Percentiles rank a stretch among this genome's conserved stretches.
These are phyloP conservation scores for Deakozyma indianensis DNA, from an alignment of 805 yeast species.

Conservation along the genomic window DNA sequence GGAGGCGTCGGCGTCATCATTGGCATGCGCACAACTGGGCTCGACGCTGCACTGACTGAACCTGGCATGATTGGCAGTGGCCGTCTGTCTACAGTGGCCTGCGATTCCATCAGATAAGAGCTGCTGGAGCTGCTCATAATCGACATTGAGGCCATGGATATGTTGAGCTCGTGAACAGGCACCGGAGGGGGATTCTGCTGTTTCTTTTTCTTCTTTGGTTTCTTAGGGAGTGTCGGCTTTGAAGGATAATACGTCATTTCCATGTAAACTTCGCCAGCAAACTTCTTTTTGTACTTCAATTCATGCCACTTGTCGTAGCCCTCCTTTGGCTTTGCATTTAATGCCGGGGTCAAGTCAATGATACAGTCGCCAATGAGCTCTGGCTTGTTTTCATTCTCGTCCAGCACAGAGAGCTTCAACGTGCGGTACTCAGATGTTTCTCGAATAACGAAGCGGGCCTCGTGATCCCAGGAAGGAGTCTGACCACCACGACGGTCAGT, in stretches of 20 bases:
- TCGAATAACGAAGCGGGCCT: conserved; percentile 19
- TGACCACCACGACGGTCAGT: conserved; percentile 84
- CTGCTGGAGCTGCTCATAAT: not conserved
- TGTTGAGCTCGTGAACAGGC: not conserved
- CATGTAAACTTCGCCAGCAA: conserved; percentile 78
- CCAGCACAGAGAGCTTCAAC: conserved; percentile 61
- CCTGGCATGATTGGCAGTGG: not conserved
- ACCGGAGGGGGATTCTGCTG: conserved; percentile 2
- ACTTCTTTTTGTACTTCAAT: conserved; percentile 47
- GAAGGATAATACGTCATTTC: conserved; percentile 86
- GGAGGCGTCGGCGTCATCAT: not conserved
- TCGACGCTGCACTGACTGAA: not conserved
- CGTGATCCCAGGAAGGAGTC: conserved; percentile 63
- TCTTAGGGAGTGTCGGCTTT: conserved; percentile 10
- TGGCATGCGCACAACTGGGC: not conserved
- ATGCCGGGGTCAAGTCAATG: conserved; percentile 62
- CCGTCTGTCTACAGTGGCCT: not conserved
- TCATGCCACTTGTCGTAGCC: conserved; percentile 84
- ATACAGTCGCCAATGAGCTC: conserved; percentile 73
- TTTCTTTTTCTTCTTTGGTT: conserved; percentile 3
- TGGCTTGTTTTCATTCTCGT: conserved; percentile 66
- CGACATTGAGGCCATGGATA: not conserved
- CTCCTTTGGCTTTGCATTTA: conserved; percentile 47
- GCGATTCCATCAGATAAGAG: not conserved
- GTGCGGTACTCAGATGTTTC: conserved; percentile 30